These are phyloP conservation scores for Colletotrichum paranaense DNA, from an alignment of 2,329 filamentous ascomycete species.

Conservation along the genomic window DNA sequence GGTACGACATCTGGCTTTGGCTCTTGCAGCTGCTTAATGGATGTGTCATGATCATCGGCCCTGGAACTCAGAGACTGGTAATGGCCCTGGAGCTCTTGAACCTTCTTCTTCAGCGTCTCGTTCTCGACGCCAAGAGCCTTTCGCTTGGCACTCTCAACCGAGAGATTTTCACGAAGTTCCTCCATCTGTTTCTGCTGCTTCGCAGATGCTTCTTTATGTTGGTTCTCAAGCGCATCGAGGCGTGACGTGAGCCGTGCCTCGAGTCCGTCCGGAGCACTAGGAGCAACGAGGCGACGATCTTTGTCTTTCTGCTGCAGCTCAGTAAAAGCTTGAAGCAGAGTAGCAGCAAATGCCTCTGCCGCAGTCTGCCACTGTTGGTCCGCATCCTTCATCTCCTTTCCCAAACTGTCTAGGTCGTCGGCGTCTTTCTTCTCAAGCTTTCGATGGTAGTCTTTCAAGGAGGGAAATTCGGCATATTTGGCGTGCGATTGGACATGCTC, in stretches of 20 bases:
- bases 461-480: slow-evolving; percentile 27
- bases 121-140: slow-evolving; percentile 17
- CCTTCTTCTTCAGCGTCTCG: slow-evolving; percentile 13
- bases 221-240: slow-evolving; percentile 25
- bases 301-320: slow-evolving; percentile 2
- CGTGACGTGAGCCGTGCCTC: slow-evolving; percentile 2
- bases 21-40: slow-evolving; percentile 1
- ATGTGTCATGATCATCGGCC: slow-evolving; percentile 3
- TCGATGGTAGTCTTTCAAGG: slow-evolving; percentile 12
- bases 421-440: slow-evolving; percentile 20
- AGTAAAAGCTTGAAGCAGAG: slow-evolving; percentile 9
- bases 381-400: neutral
- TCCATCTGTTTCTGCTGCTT: slow-evolving; percentile 33
- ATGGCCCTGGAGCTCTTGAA: slow-evolving; percentile 4
- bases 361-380: neutral
- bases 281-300: neutral
- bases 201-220: slow-evolving; percentile 23
- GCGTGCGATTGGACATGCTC: neutral
- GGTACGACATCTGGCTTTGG: neutral
- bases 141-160: slow-evolving; percentile 1
- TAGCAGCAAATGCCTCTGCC: slow-evolving; percentile 3
- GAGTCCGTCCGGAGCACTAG: neutral
- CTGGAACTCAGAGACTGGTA: neutral
- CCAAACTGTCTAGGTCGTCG: slow-evolving; percentile 8
- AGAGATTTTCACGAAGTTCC: slow-evolving; percentile 5